Base-by-base conservation (phyloP, 169 alveolate species). In the Perkinsus marinus region DNA sequence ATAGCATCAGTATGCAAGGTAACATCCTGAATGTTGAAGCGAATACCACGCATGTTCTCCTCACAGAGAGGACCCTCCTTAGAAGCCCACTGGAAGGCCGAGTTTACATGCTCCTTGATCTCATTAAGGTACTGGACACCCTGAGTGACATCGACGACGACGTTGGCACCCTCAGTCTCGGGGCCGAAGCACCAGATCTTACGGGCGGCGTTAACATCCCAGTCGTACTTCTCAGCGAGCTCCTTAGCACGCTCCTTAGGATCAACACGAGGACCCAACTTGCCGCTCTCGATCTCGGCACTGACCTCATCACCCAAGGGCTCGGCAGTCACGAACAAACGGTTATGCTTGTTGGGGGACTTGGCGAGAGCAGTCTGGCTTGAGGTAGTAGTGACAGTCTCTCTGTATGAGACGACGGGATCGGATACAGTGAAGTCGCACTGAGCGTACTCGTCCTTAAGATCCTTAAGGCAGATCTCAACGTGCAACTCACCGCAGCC, bases 121-220 rank as follows among this genome's bases (percentile, higher is more conserved):
- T 99, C 99, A 96, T 97, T 96, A 95, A 99, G 95, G 95, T 98
- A 98, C 96, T 99, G 99, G 89, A 97, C 98, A 92, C 99, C 99
- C 92, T 98, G 96, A 39, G 99, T 98, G 93, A 95, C 94, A 94
- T 99, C 99, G 37, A 98, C 99, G 92, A 99, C 95, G 91, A 99
- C 93, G 95, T 98, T 98, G 22, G 99, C 99, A 46, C 99, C 99
- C 39, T 97, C 96, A 90, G 98, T 97, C 91, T 98, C 99, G 68
- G 99, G 99, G 36, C 99, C 99, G 95, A 98, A 99, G 96, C 99
- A 97, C 99, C 99, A 99, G 89, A 98, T 98, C 97, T 98, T 98
- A 91, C 96, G 92, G 90, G 99, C 99, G 46, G 98, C 99, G 95
- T 97, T 97, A 95, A 97, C 97, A 95, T 99, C 99, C 99, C 99